These are phyloP conservation scores for Fusarium begoniae DNA, from an alignment of 2,329 filamentous ascomycete species.

Conservation along the genomic window DNA sequence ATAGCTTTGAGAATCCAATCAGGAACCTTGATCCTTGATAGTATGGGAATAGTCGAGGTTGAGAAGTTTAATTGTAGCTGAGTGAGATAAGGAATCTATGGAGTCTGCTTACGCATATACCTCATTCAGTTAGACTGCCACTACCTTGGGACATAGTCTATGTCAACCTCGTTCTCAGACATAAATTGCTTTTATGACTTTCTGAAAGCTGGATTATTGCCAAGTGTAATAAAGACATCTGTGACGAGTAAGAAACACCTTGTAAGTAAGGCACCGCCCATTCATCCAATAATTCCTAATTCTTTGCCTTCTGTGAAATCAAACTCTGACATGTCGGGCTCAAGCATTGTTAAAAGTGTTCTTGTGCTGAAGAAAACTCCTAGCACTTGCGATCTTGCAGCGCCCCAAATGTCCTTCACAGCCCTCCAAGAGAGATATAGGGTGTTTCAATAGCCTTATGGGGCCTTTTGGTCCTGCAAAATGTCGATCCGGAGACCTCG, in stretches of 20 bases:
- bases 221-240: neutral
- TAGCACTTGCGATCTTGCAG: neutral
- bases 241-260: neutral
- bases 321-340: neutral
- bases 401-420: neutral
- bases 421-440: neutral
- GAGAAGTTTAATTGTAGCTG: neutral
- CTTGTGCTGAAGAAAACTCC: neutral
- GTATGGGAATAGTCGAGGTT: neutral
- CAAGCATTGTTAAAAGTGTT: neutral
- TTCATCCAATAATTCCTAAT: neutral
- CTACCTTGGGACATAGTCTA: neutral
- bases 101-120: constrained; percentile 3
- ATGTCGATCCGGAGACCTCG: neutral
- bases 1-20: neutral
- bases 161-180: neutral
- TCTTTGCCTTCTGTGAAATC: neutral
- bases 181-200: neutral
- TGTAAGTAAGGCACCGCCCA: too few relatives aligned
- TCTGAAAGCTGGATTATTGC: neutral
- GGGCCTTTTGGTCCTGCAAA: neutral
- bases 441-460: neutral
- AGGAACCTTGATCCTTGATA: neutral
- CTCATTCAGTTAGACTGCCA: neutral
- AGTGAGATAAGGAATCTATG: neutral